Base-by-base conservation (phyloP, 2,329 filamentous ascomycete genomes). In the Sclerotinia borealis region DNA sequence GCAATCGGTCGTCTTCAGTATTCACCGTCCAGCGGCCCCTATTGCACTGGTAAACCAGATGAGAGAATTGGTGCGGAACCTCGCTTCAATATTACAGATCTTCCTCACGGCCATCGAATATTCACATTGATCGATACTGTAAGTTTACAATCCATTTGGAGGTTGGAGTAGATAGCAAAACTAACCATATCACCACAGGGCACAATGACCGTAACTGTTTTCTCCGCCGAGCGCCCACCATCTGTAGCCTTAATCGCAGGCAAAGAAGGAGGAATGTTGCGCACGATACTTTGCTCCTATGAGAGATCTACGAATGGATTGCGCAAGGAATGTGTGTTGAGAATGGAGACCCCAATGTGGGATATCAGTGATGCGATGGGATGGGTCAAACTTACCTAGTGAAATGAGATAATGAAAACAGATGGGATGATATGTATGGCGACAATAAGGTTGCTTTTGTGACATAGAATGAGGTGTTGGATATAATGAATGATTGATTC, bases 251-350 rank as follows among this genome's bases (percentile, higher is more conserved):
- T 76, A 49, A 63, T 76, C 13, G 71, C 68, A 39, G 75, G 72
- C 8, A 71, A 70, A 22, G 73, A 76, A 62, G 73, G 73, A 3
- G 74, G 74, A 2, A 76, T 75, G 73, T 41, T 73, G 41, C 68
- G 73, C 9, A 69, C 72, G 1, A 67, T 76, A 15, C 48, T 75
- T 13, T 75, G 72, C 41, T 67, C 66, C 25, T 71, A 66, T 34
- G 61, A 64, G 61, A 49, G 55, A 45, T 41, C 54, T 8, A 66
- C 59, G 10, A 63, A 68, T 31, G 49, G 54, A 8, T 31, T 68
- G 56, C 37, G 63, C 13, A 65, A 65, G 43, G 67, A 68, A 64
- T 63, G 50, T 19, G 67, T 70, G 2, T 19, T 70, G 41, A 63
- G 68, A 19, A 70, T 65, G 65, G 65, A 69, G 34, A 67, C 59